Evolutionary conservation across 805 yeast genomes (phyloP), one percentile per base, ranked within the genome.

Genomic region (Zygosaccharomyces bailii): DNA sequence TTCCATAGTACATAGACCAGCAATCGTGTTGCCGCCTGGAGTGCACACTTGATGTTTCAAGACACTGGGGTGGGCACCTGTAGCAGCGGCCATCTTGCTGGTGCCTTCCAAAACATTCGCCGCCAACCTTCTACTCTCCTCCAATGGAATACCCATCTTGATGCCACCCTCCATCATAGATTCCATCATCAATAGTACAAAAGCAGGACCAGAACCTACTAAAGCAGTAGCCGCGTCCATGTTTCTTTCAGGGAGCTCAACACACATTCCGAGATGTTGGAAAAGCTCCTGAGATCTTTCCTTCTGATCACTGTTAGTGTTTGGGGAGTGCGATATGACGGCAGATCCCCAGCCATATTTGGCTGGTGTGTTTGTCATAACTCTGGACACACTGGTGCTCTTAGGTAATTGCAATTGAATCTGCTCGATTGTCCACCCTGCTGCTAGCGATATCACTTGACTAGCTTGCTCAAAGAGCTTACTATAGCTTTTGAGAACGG

Each of bases 311-410:
- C 60, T 56, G 29, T 67, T 70, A 14, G 81, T 82, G 8, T 65
- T 66, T 2, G 66, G 50, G 7, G 91, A 79, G 59, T 86, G 80
- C 2, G 96, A 78, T n/a, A 93, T 81, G 31, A 88, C 89, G 8
- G 98, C 96, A 75, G 91, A 88, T 41, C 98, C 99, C 55, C 82
- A 79, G 17, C 97, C 96, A 64, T 78, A 86, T 63, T 83, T 82
- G 14, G 96, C 95, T 2, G 99, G 97, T 0, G 99, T 93, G 69
- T 91, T 93, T 36, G 99, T 91, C 96, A 95, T 90, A n/a, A 95
- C 95, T 51, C 96, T 77, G 17, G 95, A 86, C 24, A 91, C 80
- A 69, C 40, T 61, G 47, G 7, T 86, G 71, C 56, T 79, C 75
- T 1, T 63, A 57, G 33, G 14, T 5, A 37, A 10, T 9, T 25